Conservation (phyloP, 148 eudicot species). For the Vaccinium myrtillus region DNA sequence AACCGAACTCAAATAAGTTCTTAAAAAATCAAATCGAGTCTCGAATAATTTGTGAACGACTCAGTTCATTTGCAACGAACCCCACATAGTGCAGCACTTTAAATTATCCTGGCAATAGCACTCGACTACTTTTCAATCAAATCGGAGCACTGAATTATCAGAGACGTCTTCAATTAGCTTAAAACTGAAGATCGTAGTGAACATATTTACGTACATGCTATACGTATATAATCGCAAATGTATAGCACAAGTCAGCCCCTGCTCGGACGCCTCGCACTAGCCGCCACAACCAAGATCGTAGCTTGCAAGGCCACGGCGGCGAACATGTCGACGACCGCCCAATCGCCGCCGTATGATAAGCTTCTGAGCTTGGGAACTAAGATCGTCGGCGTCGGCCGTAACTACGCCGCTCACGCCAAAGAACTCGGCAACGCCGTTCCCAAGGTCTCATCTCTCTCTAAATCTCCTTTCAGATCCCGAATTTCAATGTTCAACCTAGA, state of each 20-base stretch:
- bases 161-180: background rate
- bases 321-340: constrained; percentile 28
- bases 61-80: no score
- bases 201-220: background rate
- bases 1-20: no score
- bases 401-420: constrained; percentile 87
- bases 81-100: background rate
- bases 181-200: background rate
- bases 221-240: background rate
- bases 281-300: background rate
- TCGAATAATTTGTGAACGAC: no score
- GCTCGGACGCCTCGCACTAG: background rate
- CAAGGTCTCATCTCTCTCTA: constrained; percentile 33
- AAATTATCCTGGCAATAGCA: background rate
- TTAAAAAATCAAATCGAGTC: no score
- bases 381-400: constrained; percentile 82
- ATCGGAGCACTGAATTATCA: background rate
- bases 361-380: constrained; percentile 69
- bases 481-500: constrained; percentile 16
- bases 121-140: background rate
- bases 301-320: background rate
- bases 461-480: no score
- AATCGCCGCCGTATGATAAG: constrained; percentile 37
- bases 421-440: constrained; percentile 94
- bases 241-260: background rate